phyloP scores from a whole-genome alignment of 208 protist species.

The Blastocrithidia nonstop region DNA sequence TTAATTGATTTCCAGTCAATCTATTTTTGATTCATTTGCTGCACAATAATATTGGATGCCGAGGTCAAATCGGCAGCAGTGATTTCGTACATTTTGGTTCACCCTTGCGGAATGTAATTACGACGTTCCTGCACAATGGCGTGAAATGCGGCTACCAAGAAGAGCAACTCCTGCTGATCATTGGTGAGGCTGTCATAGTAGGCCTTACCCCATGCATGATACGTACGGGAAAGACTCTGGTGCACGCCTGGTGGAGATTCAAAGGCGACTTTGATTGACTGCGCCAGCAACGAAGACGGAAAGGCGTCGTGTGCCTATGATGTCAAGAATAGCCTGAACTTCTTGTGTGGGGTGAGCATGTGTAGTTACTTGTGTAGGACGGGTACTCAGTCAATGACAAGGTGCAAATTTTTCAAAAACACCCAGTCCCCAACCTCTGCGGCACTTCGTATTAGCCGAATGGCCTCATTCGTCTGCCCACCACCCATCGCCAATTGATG shows the following conservation, averaged over 20 bases:
- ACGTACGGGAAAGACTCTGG: constrained; percentile 91
- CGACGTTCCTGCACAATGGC: constrained; percentile 93
- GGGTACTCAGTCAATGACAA: constrained; percentile 90
- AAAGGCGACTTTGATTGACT: constrained; percentile 91
- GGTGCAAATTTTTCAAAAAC: constrained; percentile 95
- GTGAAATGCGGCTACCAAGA: constrained; percentile 91
- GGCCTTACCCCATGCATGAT: constrained; percentile 62
- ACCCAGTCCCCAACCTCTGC: constrained; percentile 86
- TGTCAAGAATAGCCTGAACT: constrained; percentile 94
- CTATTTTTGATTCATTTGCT: constrained; percentile 20
- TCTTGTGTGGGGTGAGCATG: constrained; percentile 52
- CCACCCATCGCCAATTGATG: constrained; percentile 93
- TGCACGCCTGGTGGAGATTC: constrained; percentile 93
- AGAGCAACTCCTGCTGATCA: constrained; percentile 82
- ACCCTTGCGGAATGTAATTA: constrained; percentile 95
- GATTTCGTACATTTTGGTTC: constrained; percentile 96
- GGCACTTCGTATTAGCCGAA: constrained; percentile 57
- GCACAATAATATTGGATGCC: constrained; percentile 70
- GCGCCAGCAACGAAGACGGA: constrained; percentile 88
- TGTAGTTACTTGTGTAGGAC: constrained; percentile 81
- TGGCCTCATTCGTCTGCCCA: constrained; percentile 85
- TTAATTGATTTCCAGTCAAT: constrained; percentile 86
- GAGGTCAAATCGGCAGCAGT: constrained; percentile 88
- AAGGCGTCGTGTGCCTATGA: constrained; percentile 91
- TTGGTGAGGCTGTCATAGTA: constrained; percentile 39